Percentiles rank a stretch among this genome's conserved stretches.
phyloP scores from a whole-genome alignment of 2,329 filamentous ascomycete genomes.

The Colletotrichum caudatum region DNA sequence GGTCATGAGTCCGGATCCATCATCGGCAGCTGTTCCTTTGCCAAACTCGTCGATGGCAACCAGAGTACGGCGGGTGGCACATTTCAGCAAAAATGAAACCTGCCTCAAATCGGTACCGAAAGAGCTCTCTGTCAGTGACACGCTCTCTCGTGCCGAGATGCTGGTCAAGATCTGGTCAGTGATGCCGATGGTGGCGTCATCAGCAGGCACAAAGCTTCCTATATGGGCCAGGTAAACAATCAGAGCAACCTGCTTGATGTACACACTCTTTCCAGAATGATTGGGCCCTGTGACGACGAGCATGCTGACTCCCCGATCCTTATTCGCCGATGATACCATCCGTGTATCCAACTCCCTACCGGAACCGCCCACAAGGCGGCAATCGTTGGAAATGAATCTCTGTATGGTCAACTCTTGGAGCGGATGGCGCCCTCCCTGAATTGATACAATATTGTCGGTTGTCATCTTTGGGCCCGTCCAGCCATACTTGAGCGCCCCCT shows the following conservation, averaged over 20 bases:
- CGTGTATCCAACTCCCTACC: conserved; percentile 46
- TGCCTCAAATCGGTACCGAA: conserved; percentile 88
- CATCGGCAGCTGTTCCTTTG: conserved; percentile 70
- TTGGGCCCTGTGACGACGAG: conserved; percentile 92
- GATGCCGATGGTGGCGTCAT: conserved; percentile 80
- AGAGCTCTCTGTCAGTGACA: conserved; percentile 69
- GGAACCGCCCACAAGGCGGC: conserved; percentile 73
- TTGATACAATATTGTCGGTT: conserved; percentile 75
- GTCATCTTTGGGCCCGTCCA: conserved; percentile 79
- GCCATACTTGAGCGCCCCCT: conserved; percentile 80
- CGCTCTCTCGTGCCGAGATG: conserved; percentile 78
- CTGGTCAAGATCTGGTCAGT: conserved; percentile 94
- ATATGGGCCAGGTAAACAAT: conserved; percentile 94
- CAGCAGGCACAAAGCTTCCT: conserved; percentile 90
- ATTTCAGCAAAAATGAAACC: conserved; percentile 79
- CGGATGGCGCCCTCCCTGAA: conserved; percentile 84
- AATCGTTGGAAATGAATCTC: conserved; percentile 86
- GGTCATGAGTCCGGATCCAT: conserved; percentile 69
- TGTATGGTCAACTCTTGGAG: conserved; percentile 87
- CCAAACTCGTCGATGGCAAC: conserved; percentile 94
- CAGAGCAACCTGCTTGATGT: conserved; percentile 91
- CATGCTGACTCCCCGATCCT: conserved; percentile 62
- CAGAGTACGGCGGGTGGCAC: conserved; percentile 81
- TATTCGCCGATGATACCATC: conserved; percentile 32
- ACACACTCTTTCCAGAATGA: conserved; percentile 96